Percentiles rank a stretch among this genome's conserved stretches.
Conservation (phyloP, 116 monocot species). For the Phalaenopsis hybrid region DNA sequence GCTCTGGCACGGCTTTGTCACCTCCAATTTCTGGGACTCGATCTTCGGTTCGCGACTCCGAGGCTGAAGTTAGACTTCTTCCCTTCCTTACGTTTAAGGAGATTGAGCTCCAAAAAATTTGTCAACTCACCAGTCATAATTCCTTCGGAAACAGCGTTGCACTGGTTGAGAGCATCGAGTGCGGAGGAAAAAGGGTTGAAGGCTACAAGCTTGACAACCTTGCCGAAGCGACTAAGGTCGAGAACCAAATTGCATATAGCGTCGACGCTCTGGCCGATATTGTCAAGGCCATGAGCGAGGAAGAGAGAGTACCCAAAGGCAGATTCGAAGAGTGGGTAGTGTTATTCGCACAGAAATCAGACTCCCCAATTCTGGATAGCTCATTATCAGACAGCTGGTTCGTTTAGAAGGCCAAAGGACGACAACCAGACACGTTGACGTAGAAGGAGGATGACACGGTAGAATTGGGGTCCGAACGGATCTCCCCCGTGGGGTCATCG, state of each 20-base stretch:
- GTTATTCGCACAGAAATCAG: slow-evolving; percentile 25
- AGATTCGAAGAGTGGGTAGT: slow-evolving; percentile 65
- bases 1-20: slow-evolving; percentile 68
- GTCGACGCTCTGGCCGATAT: slow-evolving; percentile 75
- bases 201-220: slow-evolving; percentile 60
- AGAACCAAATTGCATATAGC: slow-evolving; percentile 54
- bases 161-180: slow-evolving; percentile 81
- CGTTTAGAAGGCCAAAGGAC: too few relatives aligned
- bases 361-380: neutral
- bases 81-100: slow-evolving; percentile 63
- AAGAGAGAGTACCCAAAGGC: slow-evolving; percentile 77
- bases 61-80: slow-evolving; percentile 78
- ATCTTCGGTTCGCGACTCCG: slow-evolving; percentile 72
- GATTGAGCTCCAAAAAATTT: slow-evolving; percentile 69
- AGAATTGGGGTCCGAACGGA: too few relatives aligned
- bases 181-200: slow-evolving; percentile 82
- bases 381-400: too few relatives aligned
- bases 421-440: too few relatives aligned
- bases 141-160: slow-evolving; percentile 91
- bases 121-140: slow-evolving; percentile 76
- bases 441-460: too few relatives aligned
- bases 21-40: slow-evolving; percentile 73
- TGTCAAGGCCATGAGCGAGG: slow-evolving; percentile 76
- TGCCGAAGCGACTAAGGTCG: slow-evolving; percentile 75
- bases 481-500: too few relatives aligned